Base-by-base conservation (phyloP, 306 rosid genomes). In the Dryas octopetala region DNA sequence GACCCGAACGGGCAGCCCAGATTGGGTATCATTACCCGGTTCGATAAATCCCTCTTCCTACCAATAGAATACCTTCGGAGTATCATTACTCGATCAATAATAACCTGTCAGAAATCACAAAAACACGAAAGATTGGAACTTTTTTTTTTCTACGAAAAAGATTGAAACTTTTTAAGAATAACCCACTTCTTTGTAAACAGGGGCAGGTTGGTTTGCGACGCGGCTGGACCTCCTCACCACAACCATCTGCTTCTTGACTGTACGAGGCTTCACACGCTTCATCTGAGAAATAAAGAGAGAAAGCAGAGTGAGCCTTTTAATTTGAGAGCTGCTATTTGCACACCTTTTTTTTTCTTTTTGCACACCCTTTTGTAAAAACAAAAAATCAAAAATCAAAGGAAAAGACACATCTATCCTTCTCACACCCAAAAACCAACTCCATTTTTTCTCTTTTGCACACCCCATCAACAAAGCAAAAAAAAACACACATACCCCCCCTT, bases 191-290 rank as follows among this genome's bases (percentile, higher is more conserved):
- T 85, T 90, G 83, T 91, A 93, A 76, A 86, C 80, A 7, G 96
- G 96, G 52, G 89, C 11, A 9, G 90, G 86, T 63, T 62, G 15
- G 53, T 85, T 88, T 19, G 94, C 91, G 19, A 89, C 91, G 12
- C 92, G 97, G 79, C 83, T 62, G 10, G 97, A 93, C 70, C 97
- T 87, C 79, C 96, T 83, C 11, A 93, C 89, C 6, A 46, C 86
- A 50, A 89, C 88, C 4, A 78, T 65, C 48, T 89, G 80, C 75
- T 85, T 91, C 73, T 78, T 64, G 4, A 38, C 26, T 7, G 60
- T 55, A 16, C 83, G 89, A 49, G 88, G 73, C 76, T 93, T 88
- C 48, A 51, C 67, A 23, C 78, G 84, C 68, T 88, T 92, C 74
- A 79, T 74, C 90, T 86, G 81, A 3, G 9, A 19, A 14, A 40